Base-by-base conservation (phyloP, 768 basidiomycete genomes). In the Lactarius evosmus region DNA sequence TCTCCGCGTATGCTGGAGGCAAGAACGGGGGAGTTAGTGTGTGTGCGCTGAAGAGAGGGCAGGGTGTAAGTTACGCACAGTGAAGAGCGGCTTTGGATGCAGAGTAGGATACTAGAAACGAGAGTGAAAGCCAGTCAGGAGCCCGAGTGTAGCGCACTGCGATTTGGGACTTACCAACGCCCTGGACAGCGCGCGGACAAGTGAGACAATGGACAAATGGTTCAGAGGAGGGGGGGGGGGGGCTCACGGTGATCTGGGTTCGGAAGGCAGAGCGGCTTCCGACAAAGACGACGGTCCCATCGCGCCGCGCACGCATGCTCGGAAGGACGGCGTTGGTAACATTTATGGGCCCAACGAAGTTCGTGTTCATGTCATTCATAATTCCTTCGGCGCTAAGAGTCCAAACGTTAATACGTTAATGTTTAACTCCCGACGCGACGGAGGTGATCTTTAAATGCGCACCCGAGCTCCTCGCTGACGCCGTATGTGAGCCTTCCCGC, bases 291-390 rank as follows among this genome's bases (percentile, higher is more conserved):
- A 78, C 63, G 9, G 75, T 76, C 34, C 78, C 77, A 41, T 70
- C 67, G 60, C 72, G 61, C 33, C 74, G 73, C 56, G 69, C 63
- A 32, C 78, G 75, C 73, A 78, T 74, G 67, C 78, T 70, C 9
- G 80, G 80, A 5, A 82, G 72, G 33, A 76, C 70, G 33, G 80
- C 79, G 64, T 76, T 77, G n/a, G 75, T 78, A 40, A 79, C 75
- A 63, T 80, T 79, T 40, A 82, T 71, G 5, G 75, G 72, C 12
- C 80, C 79, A 57, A 80, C 78, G 59, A 81, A 74, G 66, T 81
- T 81, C n/a, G 77, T 79, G 33, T 41, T n/a, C 50, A 63, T 29
- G 34, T 60, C 46, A 22, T n/a, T 44, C 62, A 53, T 63, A 25
- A 63, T 11, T 19, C 51, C 50, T 32, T 63, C 61, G 19, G 36